A percentile compares a stretch with the other conserved stretches of the same genome.
Evolutionary conservation across 2,329 filamentous ascomycete genomes (phyloP).

Genomic region (Colletotrichum brevisporum): DNA sequence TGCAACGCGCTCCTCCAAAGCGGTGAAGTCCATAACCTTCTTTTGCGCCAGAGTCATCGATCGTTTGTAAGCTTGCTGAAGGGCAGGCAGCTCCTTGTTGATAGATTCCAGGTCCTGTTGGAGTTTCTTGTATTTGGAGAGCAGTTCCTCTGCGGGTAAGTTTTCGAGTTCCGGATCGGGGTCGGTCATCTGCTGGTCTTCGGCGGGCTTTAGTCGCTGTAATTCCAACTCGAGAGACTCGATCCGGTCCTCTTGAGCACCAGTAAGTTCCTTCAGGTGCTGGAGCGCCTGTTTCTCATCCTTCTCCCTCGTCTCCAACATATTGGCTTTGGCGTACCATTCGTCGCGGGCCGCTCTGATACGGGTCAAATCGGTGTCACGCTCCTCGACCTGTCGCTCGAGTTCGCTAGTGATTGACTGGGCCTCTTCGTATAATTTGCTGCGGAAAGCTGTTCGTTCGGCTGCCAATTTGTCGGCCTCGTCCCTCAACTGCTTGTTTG

Average conservation of each 20-base stretch:
- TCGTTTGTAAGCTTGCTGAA: slow-evolving; percentile 93
- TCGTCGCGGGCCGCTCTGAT: slow-evolving; percentile 90
- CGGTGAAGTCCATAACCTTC: slow-evolving; percentile 84
- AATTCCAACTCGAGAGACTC: slow-evolving; percentile 86
- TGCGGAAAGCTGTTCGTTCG: slow-evolving; percentile 86
- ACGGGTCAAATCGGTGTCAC: slow-evolving; percentile 87
- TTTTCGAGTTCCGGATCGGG: slow-evolving; percentile 66
- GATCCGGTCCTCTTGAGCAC: slow-evolving; percentile 85
- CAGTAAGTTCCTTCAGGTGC: slow-evolving; percentile 84
- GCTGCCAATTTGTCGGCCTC: slow-evolving; percentile 88
- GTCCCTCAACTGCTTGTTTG: slow-evolving; percentile 86
- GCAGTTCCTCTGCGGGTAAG: slow-evolving; percentile 79
- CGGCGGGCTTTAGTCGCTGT: slow-evolving; percentile 72
- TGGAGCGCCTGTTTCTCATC: slow-evolving; percentile 78
- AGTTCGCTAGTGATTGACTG: slow-evolving; percentile 81
- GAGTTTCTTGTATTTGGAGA: slow-evolving; percentile 79
- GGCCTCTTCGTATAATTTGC: slow-evolving; percentile 85
- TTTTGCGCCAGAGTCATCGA: slow-evolving; percentile 87
- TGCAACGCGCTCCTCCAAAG: slow-evolving; percentile 83
- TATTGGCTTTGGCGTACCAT: slow-evolving; percentile 82
- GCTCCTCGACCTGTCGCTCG: slow-evolving; percentile 83
- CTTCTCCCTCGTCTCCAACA: slow-evolving; percentile 84
- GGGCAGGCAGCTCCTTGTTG: slow-evolving; percentile 87
- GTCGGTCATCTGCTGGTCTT: slow-evolving; percentile 62
- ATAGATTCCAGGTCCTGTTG: slow-evolving; percentile 87